These are phyloP conservation scores for Cladorrhinum sp. DNA, from an alignment of 2,329 filamentous ascomycete genomes.

Conservation along the genomic window DNA sequence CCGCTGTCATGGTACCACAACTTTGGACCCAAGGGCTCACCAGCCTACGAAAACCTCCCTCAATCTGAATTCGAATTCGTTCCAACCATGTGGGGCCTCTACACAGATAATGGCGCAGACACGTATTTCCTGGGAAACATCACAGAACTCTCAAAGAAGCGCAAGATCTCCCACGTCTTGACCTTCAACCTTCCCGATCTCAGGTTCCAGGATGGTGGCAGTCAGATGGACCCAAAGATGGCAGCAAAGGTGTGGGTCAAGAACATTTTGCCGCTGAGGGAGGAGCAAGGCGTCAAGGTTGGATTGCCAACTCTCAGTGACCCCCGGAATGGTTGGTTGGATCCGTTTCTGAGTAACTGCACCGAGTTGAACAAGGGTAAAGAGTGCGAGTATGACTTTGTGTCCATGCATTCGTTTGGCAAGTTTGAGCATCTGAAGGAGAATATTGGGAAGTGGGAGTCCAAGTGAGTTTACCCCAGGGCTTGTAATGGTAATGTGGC, in stretches of 20 bases:
- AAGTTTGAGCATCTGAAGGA: constrained; percentile 63
- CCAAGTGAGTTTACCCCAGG: constrained; percentile 32
- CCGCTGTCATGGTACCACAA: constrained; percentile 83
- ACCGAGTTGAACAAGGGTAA: constrained; percentile 45
- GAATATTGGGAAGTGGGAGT: constrained; percentile 58
- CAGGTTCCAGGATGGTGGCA: constrained; percentile 53
- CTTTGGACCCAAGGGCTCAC: constrained; percentile 57
- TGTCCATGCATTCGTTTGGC: constrained; percentile 67
- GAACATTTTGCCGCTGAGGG: constrained; percentile 65
- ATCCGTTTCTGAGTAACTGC: constrained; percentile 62
- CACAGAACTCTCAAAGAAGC: constrained; percentile 47
- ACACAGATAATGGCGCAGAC: constrained; percentile 39
- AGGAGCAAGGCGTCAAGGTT: constrained; percentile 58
- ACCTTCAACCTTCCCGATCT: constrained; percentile 77
- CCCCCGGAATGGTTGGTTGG: constrained; percentile 58
- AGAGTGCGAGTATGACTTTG: constrained; percentile 59
- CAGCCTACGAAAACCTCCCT: constrained; percentile 43
- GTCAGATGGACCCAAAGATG: constrained; percentile 51
- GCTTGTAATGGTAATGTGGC: not conserved
- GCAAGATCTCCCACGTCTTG: constrained; percentile 65
- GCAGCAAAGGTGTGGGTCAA: constrained; percentile 67
- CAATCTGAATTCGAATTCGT: constrained; percentile 66
- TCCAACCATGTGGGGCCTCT: constrained; percentile 72
- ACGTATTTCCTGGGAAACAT: constrained; percentile 61
- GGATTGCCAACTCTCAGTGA: constrained; percentile 62